Conservation (phyloP, 2,329 filamentous ascomycete species). For the Phialocephala sp. region DNA sequence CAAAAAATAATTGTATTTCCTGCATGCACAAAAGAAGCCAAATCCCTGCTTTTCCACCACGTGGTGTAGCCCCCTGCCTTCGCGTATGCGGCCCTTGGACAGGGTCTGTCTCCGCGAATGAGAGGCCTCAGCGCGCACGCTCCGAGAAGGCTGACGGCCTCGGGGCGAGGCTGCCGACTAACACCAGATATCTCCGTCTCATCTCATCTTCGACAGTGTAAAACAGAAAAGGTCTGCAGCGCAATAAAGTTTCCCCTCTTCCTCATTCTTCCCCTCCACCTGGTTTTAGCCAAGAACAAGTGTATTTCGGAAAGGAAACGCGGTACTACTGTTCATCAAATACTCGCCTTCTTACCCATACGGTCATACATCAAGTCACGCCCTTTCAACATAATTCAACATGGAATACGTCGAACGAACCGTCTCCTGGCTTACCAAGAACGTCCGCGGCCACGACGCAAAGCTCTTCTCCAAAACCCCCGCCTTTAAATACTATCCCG, state of each 20-base stretch:
- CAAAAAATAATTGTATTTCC: too few species aligned
- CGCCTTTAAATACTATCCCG: conserved; percentile 14
- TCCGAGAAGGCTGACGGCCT: background rate
- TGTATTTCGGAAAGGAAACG: too few species aligned
- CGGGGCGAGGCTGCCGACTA: conserved; percentile 6
- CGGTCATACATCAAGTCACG: background rate
- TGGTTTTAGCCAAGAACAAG: background rate
- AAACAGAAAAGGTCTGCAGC: background rate
- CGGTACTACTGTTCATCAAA: too few species aligned
- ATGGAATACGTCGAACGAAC: conserved; percentile 25
- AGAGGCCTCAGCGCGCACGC: background rate
- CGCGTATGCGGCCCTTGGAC: background rate
- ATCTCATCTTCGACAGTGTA: background rate
- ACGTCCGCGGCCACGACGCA: conserved; percentile 18
- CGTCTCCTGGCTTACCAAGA: conserved; percentile 19
- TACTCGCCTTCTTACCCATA: background rate
- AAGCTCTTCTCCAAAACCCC: conserved; percentile 22
- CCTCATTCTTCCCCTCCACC: background rate
- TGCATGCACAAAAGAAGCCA: too few species aligned
- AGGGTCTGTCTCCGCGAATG: background rate
- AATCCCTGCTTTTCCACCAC: background rate
- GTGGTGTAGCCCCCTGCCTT: background rate
- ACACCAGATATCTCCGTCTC: background rate
- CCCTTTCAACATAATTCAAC: background rate
- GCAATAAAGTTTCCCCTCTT: background rate